Percentiles rank a stretch among this genome's conserved stretches.
These are phyloP conservation scores for Paramecium sonneborni DNA, from an alignment of 73 alveolate genomes.

Conservation along the genomic window DNA sequence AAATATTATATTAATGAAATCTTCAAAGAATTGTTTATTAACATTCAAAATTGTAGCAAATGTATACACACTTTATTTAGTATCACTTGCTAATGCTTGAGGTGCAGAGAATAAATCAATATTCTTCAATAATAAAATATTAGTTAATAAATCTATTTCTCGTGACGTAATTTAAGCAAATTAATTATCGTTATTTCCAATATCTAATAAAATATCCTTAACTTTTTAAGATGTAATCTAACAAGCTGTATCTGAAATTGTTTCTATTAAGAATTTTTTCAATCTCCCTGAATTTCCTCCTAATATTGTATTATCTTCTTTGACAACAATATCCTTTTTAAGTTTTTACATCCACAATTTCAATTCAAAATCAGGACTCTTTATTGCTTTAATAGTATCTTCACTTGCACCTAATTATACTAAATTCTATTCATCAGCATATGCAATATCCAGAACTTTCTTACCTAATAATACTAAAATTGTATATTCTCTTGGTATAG, in stretches of 20 bases:
- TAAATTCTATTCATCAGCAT: background rate
- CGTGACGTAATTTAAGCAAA: background rate
- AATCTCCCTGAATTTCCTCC: constrained; percentile 27
- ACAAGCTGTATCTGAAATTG: background rate
- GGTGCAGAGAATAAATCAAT: background rate
- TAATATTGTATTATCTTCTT: background rate
- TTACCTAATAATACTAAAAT: background rate
- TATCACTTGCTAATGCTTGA: constrained; percentile 29
- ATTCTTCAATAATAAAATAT: background rate
- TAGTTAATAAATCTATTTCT: constrained; percentile 29
- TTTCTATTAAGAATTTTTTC: constrained; percentile 5
- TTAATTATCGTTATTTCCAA: constrained; percentile 1
- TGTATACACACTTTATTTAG: constrained; percentile 42
- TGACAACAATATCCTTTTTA: background rate
- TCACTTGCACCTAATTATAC: background rate
- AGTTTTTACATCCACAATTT: background rate
- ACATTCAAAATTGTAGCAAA: constrained; percentile 35
- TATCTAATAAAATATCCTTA: background rate
- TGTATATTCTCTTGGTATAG: constrained; percentile 6
- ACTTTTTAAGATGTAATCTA: constrained; percentile 8
- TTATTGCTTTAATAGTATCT: background rate
- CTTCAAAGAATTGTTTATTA: background rate
- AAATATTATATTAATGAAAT: constrained; percentile 6
- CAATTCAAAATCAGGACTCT: background rate
- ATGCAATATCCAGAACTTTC: background rate